Conservation (phyloP, 108 stramenopile species). For the Nitzschia sp. region DNA sequence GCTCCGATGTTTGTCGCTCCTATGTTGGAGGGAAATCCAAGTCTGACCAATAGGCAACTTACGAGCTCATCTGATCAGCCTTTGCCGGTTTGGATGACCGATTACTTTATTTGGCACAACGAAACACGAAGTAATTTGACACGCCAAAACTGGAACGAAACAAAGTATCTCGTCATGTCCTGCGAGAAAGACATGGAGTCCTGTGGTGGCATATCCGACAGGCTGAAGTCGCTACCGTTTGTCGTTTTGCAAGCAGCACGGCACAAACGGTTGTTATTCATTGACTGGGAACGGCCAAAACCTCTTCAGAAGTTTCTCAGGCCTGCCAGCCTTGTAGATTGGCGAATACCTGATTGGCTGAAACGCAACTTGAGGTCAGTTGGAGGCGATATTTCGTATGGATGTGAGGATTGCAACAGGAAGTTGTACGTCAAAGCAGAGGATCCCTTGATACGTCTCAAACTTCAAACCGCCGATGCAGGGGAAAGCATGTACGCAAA, state of each 20-base stretch:
- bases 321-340: conserved; percentile 46
- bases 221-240: conserved; percentile 43
- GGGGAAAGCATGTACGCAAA: conserved; percentile 21
- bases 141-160: conserved; percentile 27
- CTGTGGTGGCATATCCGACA: conserved; percentile 55
- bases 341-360: conserved; percentile 31
- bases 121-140: not conserved
- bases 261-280: conserved; percentile 41
- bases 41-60: not conserved
- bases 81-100: conserved; percentile 47
- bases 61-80: not conserved
- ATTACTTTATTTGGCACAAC: conserved; percentile 53
- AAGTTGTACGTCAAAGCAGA: not conserved
- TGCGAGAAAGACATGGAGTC: conserved; percentile 6
- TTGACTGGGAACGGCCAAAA: conserved; percentile 47
- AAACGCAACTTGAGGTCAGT: not conserved
- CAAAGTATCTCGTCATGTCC: conserved; percentile 39
- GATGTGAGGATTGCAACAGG: not conserved
- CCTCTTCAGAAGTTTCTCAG: conserved; percentile 50
- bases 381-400: not conserved
- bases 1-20: not conserved
- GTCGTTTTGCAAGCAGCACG: conserved; percentile 30
- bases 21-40: not conserved
- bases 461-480: conserved; percentile 30
- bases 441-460: not conserved